Conservation (phyloP, 495 filamentous ascomycete genomes). For the Aspergillus carlsbadensis region DNA sequence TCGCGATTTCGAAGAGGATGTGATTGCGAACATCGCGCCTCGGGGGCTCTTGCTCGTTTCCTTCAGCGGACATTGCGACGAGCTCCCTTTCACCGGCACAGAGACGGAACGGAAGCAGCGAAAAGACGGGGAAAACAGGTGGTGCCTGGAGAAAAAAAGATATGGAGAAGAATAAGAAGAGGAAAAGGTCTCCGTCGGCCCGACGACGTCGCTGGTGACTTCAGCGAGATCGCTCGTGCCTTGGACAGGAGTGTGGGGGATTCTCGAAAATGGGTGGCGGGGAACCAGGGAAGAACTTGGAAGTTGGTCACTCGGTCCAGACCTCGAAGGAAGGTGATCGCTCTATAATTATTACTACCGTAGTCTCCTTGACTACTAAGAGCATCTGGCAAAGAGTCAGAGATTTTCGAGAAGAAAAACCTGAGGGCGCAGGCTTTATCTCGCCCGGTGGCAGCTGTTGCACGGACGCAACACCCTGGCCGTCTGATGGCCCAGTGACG, state of each 20-base stretch:
- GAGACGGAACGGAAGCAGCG: neutral
- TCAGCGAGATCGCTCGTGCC: neutral
- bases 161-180: neutral
- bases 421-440: neutral
- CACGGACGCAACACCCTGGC: conserved; percentile 7
- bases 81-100: neutral
- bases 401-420: neutral
- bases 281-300: neutral
- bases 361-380: neutral
- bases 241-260: conserved; percentile 14
- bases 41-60: conserved; percentile 37
- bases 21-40: conserved; percentile 73
- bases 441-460: neutral
- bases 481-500: neutral
- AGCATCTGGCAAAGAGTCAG: neutral
- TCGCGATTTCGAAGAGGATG: conserved; percentile 90
- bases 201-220: neutral
- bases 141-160: neutral
- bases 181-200: neutral
- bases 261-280: conserved; percentile 17
- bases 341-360: neutral
- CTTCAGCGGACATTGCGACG: conserved; percentile 30
- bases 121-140: neutral
- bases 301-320: neutral
- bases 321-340: neutral